Evolutionary conservation across 73 alveolate species (phyloP).

Genomic region (Tetrahymena borealis): DNA sequence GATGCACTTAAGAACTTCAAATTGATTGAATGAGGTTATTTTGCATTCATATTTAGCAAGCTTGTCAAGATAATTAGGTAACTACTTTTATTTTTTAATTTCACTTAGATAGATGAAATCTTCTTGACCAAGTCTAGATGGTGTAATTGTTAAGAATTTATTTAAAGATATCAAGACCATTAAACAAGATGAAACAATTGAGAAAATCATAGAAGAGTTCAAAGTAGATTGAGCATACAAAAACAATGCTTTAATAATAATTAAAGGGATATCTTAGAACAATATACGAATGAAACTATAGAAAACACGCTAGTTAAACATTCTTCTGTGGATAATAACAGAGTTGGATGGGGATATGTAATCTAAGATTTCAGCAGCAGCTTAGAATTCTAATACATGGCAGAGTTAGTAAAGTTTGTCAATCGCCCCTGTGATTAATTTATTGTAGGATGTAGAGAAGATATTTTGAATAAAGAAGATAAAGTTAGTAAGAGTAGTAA

Average conservation of each 20-base stretch:
- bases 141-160: neutral
- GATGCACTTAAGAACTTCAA: neutral
- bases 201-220: neutral
- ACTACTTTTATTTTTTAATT: neutral
- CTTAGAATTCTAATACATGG: neutral
- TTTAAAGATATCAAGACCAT: neutral
- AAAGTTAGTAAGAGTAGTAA: neutral
- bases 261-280: neutral
- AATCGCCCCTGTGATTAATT: neutral
- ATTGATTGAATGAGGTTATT: neutral
- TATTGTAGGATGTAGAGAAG: neutral
- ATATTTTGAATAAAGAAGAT: neutral
- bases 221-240: neutral
- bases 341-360: neutral
- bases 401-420: neutral
- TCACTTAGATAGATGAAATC: neutral
- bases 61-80: neutral
- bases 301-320: neutral
- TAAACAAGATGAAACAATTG: neutral
- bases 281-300: neutral
- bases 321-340: neutral
- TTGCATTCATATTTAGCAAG: neutral
- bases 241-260: neutral
- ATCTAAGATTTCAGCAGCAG: neutral
- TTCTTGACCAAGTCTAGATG: neutral